A percentile compares a stretch with the other conserved stretches of the same genome.
phyloP scores from a whole-genome alignment of 2,329 filamentous ascomycete genomes.

The Endocalyx cinctus region DNA sequence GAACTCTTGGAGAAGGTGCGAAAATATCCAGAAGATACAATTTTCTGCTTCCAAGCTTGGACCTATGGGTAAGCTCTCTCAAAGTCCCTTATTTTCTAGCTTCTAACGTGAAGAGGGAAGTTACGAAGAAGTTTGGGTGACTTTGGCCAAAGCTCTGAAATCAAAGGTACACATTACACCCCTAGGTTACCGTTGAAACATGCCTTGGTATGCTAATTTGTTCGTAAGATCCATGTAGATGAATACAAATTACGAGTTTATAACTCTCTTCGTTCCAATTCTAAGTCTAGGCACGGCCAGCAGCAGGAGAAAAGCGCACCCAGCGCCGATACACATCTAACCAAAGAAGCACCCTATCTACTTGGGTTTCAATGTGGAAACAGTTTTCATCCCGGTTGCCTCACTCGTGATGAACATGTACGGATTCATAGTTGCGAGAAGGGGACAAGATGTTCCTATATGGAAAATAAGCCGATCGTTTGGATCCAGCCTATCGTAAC shows the following conservation, averaged over 20 bases:
- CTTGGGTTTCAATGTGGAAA: constrained; percentile 76
- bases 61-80: constrained; percentile 60
- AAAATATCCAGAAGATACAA: constrained; percentile 65
- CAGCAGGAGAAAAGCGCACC: constrained; percentile 34
- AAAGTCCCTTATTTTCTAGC: not conserved
- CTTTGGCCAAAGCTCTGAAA: constrained; percentile 65
- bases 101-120: constrained; percentile 20
- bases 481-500: constrained; percentile 76
- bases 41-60: constrained; percentile 85
- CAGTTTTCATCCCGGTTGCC: constrained; percentile 60
- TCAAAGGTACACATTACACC: too few species aligned
- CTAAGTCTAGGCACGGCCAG: too few species aligned
- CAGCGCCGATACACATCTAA: constrained; percentile 36
- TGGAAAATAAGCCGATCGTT: constrained; percentile 51
- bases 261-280: constrained; percentile 51
- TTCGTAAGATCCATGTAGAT: constrained; percentile 68
- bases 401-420: constrained; percentile 59
- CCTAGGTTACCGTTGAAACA: too few species aligned
- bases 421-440: constrained; percentile 85
- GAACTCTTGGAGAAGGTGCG: constrained; percentile 68
- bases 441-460: constrained; percentile 55
- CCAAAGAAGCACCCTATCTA: constrained; percentile 61
- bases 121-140: constrained; percentile 89
- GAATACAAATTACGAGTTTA: constrained; percentile 75
- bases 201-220: not conserved